These are phyloP conservation scores for Trichoderma aggressivum DNA, from an alignment of 2,329 filamentous ascomycete genomes.

Conservation along the genomic window DNA sequence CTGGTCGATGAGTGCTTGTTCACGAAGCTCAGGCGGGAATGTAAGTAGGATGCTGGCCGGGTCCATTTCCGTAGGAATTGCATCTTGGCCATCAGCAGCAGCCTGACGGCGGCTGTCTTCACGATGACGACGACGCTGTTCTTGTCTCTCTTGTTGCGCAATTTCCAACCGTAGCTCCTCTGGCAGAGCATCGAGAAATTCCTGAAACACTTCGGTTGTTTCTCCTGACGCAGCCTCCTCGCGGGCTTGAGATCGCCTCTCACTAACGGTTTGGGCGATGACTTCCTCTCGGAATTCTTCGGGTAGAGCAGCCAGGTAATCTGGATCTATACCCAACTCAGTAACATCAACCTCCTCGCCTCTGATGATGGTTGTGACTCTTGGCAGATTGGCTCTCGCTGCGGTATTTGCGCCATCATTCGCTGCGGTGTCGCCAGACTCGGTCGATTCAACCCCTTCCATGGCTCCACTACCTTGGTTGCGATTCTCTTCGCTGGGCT, in stretches of 20 bases:
- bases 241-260: slow-evolving; percentile 74
- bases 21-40: slow-evolving; percentile 77
- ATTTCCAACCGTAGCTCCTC: slow-evolving; percentile 88
- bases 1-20: slow-evolving; percentile 86
- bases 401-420: slow-evolving; percentile 28
- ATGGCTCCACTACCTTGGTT: slow-evolving; percentile 42
- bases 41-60: slow-evolving; percentile 88
- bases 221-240: slow-evolving; percentile 66
- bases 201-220: slow-evolving; percentile 80
- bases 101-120: slow-evolving; percentile 72
- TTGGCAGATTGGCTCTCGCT: slow-evolving; percentile 34
- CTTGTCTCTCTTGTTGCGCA: slow-evolving; percentile 82
- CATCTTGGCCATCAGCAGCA: slow-evolving; percentile 51
- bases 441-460: slow-evolving; percentile 69
- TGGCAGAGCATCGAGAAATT: slow-evolving; percentile 90
- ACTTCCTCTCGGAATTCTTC: slow-evolving; percentile 96
- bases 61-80: slow-evolving; percentile 72
- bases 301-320: slow-evolving; percentile 94
- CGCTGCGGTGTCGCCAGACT: slow-evolving; percentile 32
- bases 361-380: slow-evolving; percentile 78
- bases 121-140: slow-evolving; percentile 82
- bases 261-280: slow-evolving; percentile 82
- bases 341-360: slow-evolving; percentile 91
- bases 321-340: slow-evolving; percentile 86
- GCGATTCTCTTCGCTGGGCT: background rate